Evolutionary conservation across 306 rosid genomes (phyloP).

Genomic region (Prunus campanulata): DNA sequence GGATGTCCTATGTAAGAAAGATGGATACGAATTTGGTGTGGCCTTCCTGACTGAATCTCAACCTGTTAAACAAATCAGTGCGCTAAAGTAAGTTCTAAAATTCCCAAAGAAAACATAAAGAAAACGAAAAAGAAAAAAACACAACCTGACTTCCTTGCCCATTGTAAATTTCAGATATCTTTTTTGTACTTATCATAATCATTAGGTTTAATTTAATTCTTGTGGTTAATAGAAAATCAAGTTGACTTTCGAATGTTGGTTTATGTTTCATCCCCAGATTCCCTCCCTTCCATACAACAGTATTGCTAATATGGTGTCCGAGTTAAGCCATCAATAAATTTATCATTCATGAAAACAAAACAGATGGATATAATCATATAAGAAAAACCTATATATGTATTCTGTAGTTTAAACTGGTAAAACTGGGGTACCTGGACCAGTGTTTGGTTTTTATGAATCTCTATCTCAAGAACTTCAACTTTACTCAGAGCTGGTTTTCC

Average conservation of each 20-base stretch:
- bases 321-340: neutral
- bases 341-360: neutral
- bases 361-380: neutral
- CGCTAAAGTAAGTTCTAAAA: neutral
- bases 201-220: neutral
- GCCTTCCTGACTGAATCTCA: slow-evolving; percentile 86
- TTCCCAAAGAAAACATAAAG: neutral
- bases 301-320: neutral
- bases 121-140: neutral
- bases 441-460: slow-evolving; percentile 55
- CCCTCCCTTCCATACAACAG: neutral
- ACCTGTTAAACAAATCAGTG: slow-evolving; percentile 55
- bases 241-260: too few species aligned
- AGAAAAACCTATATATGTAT: neutral
- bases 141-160: neutral
- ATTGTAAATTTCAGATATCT: too few species aligned
- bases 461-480: slow-evolving; percentile 67
- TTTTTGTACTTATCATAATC: neutral
- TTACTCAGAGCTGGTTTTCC: slow-evolving; percentile 86
- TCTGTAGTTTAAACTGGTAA: neutral
- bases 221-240: neutral
- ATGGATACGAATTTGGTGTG: slow-evolving; percentile 96
- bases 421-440: slow-evolving; percentile 63
- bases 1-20: slow-evolving; percentile 92
- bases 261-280: neutral